Evolutionary conservation across 495 filamentous ascomycete genomes (phyloP).

Genomic region (Cudoniella acicularis): DNA sequence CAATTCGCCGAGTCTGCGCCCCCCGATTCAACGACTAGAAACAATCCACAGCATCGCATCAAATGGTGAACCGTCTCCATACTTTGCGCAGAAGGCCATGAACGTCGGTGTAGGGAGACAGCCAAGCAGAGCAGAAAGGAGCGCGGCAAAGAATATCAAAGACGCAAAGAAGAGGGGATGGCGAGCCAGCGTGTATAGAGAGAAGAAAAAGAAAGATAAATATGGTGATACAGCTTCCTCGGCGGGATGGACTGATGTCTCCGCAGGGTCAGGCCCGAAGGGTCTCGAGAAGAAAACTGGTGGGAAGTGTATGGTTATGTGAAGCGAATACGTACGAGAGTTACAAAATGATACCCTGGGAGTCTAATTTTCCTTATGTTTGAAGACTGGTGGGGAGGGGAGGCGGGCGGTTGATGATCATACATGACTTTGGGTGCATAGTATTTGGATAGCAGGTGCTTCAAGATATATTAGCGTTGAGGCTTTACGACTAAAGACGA

Average conservation of each 20-base stretch:
- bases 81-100: constrained; percentile 14
- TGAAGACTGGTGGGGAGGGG: neutral
- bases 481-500: neutral
- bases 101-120: constrained; percentile 32
- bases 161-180: constrained; percentile 53
- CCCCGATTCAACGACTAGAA: constrained; percentile 43
- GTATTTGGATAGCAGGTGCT: neutral
- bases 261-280: constrained; percentile 14
- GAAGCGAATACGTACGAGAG: constrained; percentile 8
- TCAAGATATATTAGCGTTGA: neutral
- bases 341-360: neutral
- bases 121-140: constrained; percentile 48
- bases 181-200: constrained; percentile 39
- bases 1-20: constrained; percentile 38
- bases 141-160: constrained; percentile 50
- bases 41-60: constrained; percentile 42
- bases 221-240: constrained; percentile 34
- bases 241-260: constrained; percentile 48
- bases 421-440: no score
- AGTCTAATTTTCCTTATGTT: neutral
- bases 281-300: constrained; percentile 30
- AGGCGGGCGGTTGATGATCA: no score
- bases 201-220: constrained; percentile 34
- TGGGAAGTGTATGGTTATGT: constrained; percentile 55
- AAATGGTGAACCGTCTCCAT: constrained; percentile 16